Base-by-base conservation (phyloP, 352 stramenopile species). In the Salisapilia sapeloensis region DNA sequence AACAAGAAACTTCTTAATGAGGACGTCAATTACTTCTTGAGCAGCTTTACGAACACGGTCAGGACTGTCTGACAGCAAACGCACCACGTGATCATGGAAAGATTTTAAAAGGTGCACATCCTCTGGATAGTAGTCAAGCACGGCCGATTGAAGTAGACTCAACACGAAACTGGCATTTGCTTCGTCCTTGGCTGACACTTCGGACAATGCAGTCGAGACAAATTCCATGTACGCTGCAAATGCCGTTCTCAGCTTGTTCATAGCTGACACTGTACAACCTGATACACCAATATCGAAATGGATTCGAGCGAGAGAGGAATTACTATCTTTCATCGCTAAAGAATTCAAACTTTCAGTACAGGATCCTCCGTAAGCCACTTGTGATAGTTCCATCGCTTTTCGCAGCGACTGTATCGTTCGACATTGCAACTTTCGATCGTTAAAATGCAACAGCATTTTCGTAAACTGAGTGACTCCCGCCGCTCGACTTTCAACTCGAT, bases 51-150 rank as follows among this genome's bases (percentile, higher is more conserved):
- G 53, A 15, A 76, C 55, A 1, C 50, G 47, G 16, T 56, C 39
- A 0, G 50, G 50, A 5, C 65, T 44, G 9, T 53, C 62, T 16
- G 51, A 63, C 6, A 83, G 38, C n/a, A 80, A 39, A 6, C 46
- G 49, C 6, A 87, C 39, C 16, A 85, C 52, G 13, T 65, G 53
- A 0, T 48, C 39, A 13, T 85, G 41, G 8, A 85, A 38, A 6
- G 48, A 63, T 10, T 78, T 50, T 1, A 87, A 43, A 6, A 87
- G 48, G 31, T 77, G 76, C 6, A 61, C 58, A 27, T 87, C 72
- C 21, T 85, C 67, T 6, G 75, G 35, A n/a, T 85, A 54, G 27
- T 79, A 87, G 28, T 87, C 72, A 11, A 85, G 53, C 15, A 53
- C 60, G 10, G 65, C 65, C 0, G 52, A 44, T 30, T 72, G 76